A percentile compares a stretch with the other conserved stretches of the same genome.
These are phyloP conservation scores for Colletotrichum tropicale DNA, from an alignment of 2,329 filamentous ascomycete species.

Conservation along the genomic window DNA sequence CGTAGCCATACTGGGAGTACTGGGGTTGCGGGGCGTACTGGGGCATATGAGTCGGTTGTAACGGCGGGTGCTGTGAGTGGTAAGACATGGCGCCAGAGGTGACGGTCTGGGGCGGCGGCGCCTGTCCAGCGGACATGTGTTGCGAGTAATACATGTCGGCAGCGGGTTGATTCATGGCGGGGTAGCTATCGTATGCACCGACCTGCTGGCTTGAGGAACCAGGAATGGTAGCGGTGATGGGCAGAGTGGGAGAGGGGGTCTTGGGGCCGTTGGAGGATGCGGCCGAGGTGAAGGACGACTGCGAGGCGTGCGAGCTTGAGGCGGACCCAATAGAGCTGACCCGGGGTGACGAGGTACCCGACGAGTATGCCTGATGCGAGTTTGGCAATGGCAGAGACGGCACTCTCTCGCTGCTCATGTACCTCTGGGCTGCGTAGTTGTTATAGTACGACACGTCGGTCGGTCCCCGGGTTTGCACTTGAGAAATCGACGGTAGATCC, in stretches of 20 bases:
- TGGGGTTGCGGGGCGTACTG: constrained; percentile 68
- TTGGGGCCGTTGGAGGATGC: constrained; percentile 70
- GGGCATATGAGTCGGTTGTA: constrained; percentile 70
- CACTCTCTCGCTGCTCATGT: constrained; percentile 71
- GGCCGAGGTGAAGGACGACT: constrained; percentile 59
- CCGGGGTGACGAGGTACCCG: constrained; percentile 76
- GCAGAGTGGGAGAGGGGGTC: constrained; percentile 76
- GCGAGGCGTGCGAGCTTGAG: constrained; percentile 56
- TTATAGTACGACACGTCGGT: constrained; percentile 75
- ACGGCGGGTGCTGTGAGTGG: constrained; percentile 75
- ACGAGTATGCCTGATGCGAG: constrained; percentile 72
- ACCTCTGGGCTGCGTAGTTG: constrained; percentile 68
- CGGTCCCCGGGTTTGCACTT: constrained; percentile 80
- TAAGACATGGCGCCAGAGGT: constrained; percentile 78
- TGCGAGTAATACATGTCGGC: constrained; percentile 86
- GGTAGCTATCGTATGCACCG: constrained; percentile 47
- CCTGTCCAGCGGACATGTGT: constrained; percentile 80
- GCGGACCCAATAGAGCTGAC: constrained; percentile 73
- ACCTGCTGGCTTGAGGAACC: constrained; percentile 42
- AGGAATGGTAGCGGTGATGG: constrained; percentile 49
- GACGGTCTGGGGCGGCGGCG: constrained; percentile 76
- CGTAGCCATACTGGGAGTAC: constrained; percentile 75
- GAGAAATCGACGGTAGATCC: constrained; percentile 88
- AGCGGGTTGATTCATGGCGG: constrained; percentile 81
- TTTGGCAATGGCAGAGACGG: constrained; percentile 74